Conservation (phyloP, 768 basidiomycete genomes). For the Rhodosporidiobolus odoratus region DNA sequence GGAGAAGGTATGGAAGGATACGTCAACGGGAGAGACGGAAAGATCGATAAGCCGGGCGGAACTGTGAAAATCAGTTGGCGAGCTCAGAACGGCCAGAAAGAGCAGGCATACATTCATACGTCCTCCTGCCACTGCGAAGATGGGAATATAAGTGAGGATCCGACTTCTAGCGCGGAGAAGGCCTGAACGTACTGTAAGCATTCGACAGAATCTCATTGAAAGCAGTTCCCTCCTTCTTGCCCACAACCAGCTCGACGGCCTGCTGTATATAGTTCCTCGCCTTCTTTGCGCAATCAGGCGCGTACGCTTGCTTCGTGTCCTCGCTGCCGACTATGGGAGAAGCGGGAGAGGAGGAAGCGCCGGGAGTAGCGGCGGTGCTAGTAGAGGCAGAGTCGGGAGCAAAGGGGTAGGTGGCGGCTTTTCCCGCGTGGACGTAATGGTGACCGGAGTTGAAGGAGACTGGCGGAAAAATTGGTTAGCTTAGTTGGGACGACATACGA, state of each 20-base stretch:
- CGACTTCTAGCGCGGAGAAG: not conserved
- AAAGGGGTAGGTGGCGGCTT: slow-evolving; percentile 41
- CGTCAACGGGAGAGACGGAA: too few relatives aligned
- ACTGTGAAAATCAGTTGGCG: too few relatives aligned
- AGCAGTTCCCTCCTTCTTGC: not conserved
- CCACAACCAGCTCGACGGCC: slow-evolving; percentile 26
- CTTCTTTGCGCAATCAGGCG: slow-evolving; percentile 7
- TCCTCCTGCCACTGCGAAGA: slow-evolving; percentile 23
- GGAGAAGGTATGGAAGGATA: not conserved
- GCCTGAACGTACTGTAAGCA: slow-evolving; percentile 17
- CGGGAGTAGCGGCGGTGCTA: not conserved
- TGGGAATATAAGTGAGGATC: not conserved
- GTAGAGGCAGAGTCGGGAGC: slow-evolving; percentile 22
- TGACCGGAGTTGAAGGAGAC: slow-evolving; percentile 26
- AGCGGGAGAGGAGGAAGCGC: not conserved
- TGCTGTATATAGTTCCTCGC: slow-evolving; percentile 12
- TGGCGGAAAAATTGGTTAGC: not conserved
- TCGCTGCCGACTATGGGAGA: not conserved
- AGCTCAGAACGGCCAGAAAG: too few relatives aligned
- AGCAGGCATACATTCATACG: slow-evolving; percentile 26
- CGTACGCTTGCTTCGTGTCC: slow-evolving; percentile 9
- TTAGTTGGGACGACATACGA: not conserved
- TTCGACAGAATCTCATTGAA: slow-evolving; percentile 46
- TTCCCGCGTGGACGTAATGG: slow-evolving; percentile 42
- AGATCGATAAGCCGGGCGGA: not conserved